A percentile compares a stretch with the other conserved stretches of the same genome.
Conservation (phyloP, 2,329 filamentous ascomycete genomes). For the Ophiosphaerella korrae region DNA sequence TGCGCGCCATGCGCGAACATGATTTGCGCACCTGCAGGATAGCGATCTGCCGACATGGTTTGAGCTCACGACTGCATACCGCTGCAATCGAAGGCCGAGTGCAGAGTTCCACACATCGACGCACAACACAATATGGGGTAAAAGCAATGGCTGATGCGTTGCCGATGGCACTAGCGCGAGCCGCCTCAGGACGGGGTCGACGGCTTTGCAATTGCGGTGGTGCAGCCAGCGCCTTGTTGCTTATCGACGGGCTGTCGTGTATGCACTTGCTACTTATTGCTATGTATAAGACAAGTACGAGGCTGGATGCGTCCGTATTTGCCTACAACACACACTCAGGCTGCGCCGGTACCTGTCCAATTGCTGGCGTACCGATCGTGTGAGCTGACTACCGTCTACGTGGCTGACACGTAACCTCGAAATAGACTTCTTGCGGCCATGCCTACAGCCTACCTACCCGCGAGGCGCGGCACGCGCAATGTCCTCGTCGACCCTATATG, state of each 20-base stretch:
- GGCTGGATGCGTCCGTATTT: too few relatives aligned
- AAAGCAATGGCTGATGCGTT: conserved; percentile 13
- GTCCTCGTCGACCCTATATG: too few relatives aligned
- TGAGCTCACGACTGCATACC: neutral
- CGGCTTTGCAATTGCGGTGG: neutral
- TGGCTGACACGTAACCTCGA: conserved; percentile 4
- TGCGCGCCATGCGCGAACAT: conserved; percentile 16
- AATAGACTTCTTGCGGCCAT: neutral
- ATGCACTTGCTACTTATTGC: too few relatives aligned
- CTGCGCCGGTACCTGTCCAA: neutral
- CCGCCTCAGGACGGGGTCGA: conserved; percentile 11
- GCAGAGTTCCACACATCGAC: conserved; percentile 25
- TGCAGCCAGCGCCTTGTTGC: neutral
- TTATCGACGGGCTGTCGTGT: too few relatives aligned
- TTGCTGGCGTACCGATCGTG: conserved; percentile 4
- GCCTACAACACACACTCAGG: too few relatives aligned
- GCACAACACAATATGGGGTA: conserved; percentile 10
- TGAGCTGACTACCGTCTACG: neutral
- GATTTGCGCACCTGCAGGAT: conserved; percentile 26
- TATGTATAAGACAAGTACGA: too few relatives aligned
- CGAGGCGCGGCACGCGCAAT: conserved; percentile 19
- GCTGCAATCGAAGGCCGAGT: conserved; percentile 17
- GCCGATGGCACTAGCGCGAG: conserved; percentile 5
- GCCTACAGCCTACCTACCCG: too few relatives aligned
- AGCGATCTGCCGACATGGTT: conserved; percentile 31